Conservation (phyloP, 352 stramenopile species). For the Phytopythium helicoides region DNA sequence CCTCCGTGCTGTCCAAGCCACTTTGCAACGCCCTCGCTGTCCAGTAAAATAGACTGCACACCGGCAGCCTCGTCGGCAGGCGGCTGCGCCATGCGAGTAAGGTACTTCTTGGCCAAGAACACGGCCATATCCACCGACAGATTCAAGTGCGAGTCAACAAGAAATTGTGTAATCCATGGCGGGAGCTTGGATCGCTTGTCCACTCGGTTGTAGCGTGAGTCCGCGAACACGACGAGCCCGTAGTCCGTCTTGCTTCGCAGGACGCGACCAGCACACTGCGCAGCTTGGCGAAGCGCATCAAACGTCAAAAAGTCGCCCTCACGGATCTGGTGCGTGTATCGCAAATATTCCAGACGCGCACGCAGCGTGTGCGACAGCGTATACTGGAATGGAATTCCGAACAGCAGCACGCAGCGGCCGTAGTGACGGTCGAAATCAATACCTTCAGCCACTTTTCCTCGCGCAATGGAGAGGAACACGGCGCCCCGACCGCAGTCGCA, state of each 20-base stretch:
- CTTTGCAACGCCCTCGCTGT: slow-evolving; percentile 85
- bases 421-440: slow-evolving; percentile 99
- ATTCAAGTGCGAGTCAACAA: slow-evolving; percentile 95
- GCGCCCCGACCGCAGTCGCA: slow-evolving; percentile 95
- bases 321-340: slow-evolving; percentile 91
- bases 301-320: slow-evolving; percentile 98
- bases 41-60: slow-evolving; percentile 94
- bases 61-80: slow-evolving; percentile 88
- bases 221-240: slow-evolving; percentile 98
- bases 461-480: slow-evolving; percentile 98
- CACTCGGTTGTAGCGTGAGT: slow-evolving; percentile 97
- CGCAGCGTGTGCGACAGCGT: slow-evolving; percentile 93
- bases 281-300: slow-evolving; percentile 96
- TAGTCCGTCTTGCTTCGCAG: slow-evolving; percentile 99
- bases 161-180: slow-evolving; percentile 98
- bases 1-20: slow-evolving; percentile 54
- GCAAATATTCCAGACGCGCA: slow-evolving; percentile 96
- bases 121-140: slow-evolving; percentile 97
- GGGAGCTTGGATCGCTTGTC: slow-evolving; percentile 98
- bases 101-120: slow-evolving; percentile 94
- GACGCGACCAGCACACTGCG: slow-evolving; percentile 97
- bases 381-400: slow-evolving; percentile 99
- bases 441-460: slow-evolving; percentile 98
- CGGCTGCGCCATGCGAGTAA: slow-evolving; percentile 96
- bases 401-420: slow-evolving; percentile 96